These are phyloP conservation scores for Talaromyces pinophilus DNA, from an alignment of 2,329 filamentous ascomycete species.

Conservation along the genomic window DNA sequence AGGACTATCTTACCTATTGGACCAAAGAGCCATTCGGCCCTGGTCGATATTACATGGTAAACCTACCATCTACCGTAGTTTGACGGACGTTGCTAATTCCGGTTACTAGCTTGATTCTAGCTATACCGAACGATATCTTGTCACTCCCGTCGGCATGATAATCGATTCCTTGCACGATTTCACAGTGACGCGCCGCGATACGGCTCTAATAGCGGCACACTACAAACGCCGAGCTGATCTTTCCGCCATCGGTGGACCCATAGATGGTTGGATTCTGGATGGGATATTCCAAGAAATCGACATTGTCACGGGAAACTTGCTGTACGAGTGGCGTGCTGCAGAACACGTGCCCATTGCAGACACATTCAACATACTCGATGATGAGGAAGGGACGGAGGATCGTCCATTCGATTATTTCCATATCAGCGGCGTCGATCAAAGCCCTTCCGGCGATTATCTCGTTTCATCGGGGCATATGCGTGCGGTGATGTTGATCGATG, in stretches of 20 bases:
- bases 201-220: slow-evolving; percentile 48
- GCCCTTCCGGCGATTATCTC: slow-evolving; percentile 54
- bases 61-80: background rate
- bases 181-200: slow-evolving; percentile 45
- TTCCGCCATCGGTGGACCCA: slow-evolving; percentile 37
- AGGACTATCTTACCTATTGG: slow-evolving; percentile 23
- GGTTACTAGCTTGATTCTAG: slow-evolving; percentile 16
- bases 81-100: slow-evolving; percentile 1
- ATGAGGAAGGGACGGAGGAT: slow-evolving; percentile 25
- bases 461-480: slow-evolving; percentile 55
- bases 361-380: slow-evolving; percentile 26
- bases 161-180: slow-evolving; percentile 49
- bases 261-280: slow-evolving; percentile 45
- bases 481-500: slow-evolving; percentile 52
- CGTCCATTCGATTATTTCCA: slow-evolving; percentile 58
- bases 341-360: slow-evolving; percentile 44
- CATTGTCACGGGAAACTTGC: slow-evolving; percentile 42
- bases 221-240: slow-evolving; percentile 43
- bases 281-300: slow-evolving; percentile 51
- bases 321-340: slow-evolving; percentile 53
- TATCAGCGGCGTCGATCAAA: slow-evolving; percentile 58
- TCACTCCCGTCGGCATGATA: slow-evolving; percentile 18
- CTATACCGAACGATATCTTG: slow-evolving; percentile 16
- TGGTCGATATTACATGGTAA: slow-evolving; percentile 21
- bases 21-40: background rate